phyloP scores from a whole-genome alignment of 1,139 yeast genomes.

The Debaryomyces robertsiae region DNA sequence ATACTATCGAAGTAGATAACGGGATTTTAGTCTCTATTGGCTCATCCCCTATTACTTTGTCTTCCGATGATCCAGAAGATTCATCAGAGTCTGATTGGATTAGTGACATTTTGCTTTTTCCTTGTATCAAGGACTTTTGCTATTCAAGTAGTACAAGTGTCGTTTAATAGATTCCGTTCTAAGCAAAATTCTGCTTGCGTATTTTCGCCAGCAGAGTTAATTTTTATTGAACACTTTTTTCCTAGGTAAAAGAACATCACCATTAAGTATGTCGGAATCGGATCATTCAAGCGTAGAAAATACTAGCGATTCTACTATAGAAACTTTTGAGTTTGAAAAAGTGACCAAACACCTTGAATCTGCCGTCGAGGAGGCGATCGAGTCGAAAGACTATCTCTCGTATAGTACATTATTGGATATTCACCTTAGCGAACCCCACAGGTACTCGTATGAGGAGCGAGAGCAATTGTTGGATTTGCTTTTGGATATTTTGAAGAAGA shows the following conservation, averaged over 20 bases:
- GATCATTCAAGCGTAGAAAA: conserved; percentile 19
- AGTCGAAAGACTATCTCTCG: conserved; percentile 62
- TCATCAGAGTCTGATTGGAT: conserved; percentile 21
- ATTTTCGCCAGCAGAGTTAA: neutral
- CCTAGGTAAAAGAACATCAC: neutral
- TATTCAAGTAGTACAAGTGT: too few species aligned
- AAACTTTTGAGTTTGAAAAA: conserved; percentile 28
- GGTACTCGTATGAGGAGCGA: conserved; percentile 53
- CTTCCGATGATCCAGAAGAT: conserved; percentile 14
- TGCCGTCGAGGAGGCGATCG: conserved; percentile 43
- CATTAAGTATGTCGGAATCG: conserved; percentile 23
- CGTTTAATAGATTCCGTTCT: too few species aligned
- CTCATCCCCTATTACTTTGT: conserved; percentile 12
- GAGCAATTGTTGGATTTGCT: conserved; percentile 48
- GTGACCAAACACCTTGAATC: conserved; percentile 31
- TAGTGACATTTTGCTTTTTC: conserved; percentile 13
- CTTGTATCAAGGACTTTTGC: neutral
- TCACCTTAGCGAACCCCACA: conserved; percentile 50
- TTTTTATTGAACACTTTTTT: neutral
- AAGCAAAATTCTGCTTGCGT: neutral
- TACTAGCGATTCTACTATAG: conserved; percentile 30
- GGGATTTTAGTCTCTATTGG: conserved; percentile 22
- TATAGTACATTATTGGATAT: conserved; percentile 72
- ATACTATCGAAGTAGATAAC: conserved; percentile 26
- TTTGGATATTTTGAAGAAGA: conserved; percentile 26